phyloP scores from a whole-genome alignment of 176 grass and related monocot genomes.

The Oryza coarctata region DNA sequence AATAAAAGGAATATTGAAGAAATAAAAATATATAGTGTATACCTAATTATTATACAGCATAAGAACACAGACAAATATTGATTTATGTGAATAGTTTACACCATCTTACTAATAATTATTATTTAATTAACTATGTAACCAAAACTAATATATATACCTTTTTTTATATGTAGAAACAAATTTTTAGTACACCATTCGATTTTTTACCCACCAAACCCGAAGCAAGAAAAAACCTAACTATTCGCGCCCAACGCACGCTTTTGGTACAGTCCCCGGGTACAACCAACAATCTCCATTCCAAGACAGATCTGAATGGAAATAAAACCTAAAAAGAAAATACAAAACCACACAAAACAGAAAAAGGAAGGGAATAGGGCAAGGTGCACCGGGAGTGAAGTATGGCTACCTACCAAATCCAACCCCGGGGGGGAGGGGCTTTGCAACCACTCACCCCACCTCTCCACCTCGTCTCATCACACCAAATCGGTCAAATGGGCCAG shows the following conservation, averaged over 20 bases:
- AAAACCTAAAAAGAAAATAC: background rate
- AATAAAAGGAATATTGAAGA: background rate
- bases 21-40: background rate
- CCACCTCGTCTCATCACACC: slow-evolving; percentile 37
- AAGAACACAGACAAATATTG: too few relatives aligned
- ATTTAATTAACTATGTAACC: background rate
- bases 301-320: background rate
- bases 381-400: slow-evolving; percentile 46
- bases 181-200: too few relatives aligned
- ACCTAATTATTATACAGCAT: background rate
- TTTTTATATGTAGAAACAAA: background rate
- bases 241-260: background rate
- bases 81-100: too few relatives aligned
- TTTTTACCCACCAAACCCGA: background rate
- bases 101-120: too few relatives aligned
- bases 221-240: background rate
- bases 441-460: slow-evolving; percentile 47
- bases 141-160: background rate
- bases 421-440: slow-evolving; percentile 27
- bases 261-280: slow-evolving; percentile 28
- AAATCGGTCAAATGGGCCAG: slow-evolving; percentile 68
- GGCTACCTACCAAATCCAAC: slow-evolving; percentile 69
- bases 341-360: slow-evolving; percentile 1
- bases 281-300: background rate
- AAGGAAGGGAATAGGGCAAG: slow-evolving; percentile 39